phyloP scores from a whole-genome alignment of 805 yeast species.

The Suhomyces prunicola region DNA sequence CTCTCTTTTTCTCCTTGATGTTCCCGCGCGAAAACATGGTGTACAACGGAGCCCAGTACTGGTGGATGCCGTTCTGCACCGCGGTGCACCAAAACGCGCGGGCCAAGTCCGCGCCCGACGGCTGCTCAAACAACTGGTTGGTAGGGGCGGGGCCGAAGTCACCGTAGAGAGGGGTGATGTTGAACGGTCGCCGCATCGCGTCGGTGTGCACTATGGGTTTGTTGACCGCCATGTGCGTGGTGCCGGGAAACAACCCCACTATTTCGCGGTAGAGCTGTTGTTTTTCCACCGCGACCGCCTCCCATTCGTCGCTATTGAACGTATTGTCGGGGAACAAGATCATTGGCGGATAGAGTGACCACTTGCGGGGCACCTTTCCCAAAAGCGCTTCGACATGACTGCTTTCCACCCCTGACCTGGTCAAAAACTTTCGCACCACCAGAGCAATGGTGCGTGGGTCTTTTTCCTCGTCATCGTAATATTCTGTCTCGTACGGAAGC shows the following conservation, averaged over 20 bases:
- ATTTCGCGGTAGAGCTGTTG: not conserved
- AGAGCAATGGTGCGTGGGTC: not conserved
- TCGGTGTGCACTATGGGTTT: constrained; percentile 60
- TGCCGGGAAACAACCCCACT: constrained; percentile 10
- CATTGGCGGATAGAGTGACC: constrained; percentile 67
- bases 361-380: constrained; percentile 45
- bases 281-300: not conserved
- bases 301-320: constrained; percentile 41
- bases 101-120: constrained; percentile 37
- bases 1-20: constrained; percentile 72
- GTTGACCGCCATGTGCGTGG: constrained; percentile 68
- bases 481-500: not conserved
- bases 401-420: not conserved
- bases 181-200: constrained; percentile 61
- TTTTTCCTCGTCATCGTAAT: not conserved
- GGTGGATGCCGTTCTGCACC: constrained; percentile 70
- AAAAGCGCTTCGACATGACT: not conserved
- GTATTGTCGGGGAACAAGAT: constrained; percentile 52
- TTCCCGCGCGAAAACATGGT: constrained; percentile 91
- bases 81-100: constrained; percentile 69
- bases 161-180: constrained; percentile 59
- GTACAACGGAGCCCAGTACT: constrained; percentile 79
- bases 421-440: not conserved
- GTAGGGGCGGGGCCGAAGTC: constrained; percentile 54
- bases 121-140: constrained; percentile 14